Evolutionary conservation across 2,329 filamentous ascomycete genomes (phyloP).

Genomic region (Fusarium acutatum): DNA sequence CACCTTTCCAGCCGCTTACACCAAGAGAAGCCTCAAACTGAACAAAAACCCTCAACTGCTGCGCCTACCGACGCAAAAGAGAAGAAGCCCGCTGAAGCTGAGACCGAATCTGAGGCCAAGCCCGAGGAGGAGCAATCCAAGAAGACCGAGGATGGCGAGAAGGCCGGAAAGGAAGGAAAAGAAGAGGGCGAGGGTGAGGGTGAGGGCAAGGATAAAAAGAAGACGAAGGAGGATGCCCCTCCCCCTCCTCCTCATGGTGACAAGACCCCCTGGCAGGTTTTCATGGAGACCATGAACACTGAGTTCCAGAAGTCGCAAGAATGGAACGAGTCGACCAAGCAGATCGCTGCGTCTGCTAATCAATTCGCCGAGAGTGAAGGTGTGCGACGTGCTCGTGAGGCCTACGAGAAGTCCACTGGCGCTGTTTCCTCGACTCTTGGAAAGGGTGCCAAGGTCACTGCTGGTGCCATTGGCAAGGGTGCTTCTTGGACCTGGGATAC

Average conservation of each 20-base stretch:
- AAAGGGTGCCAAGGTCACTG: conserved; percentile 84
- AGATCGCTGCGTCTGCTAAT: conserved; percentile 86
- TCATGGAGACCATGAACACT: conserved; percentile 91
- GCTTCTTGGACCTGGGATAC: conserved; percentile 99
- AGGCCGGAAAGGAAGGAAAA: conserved; percentile 55
- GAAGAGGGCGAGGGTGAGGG: conserved; percentile 56
- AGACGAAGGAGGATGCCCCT: conserved; percentile 74
- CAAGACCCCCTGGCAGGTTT: conserved; percentile 99
- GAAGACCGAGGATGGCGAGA: conserved; percentile 50
- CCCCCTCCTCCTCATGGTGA: conserved; percentile 96
- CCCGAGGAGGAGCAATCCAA: conserved; percentile 56
- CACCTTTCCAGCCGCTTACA: conserved; percentile 44
- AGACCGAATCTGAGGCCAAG: conserved; percentile 45
- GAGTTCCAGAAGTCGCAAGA: conserved; percentile 98
- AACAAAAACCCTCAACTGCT: conserved; percentile 38
- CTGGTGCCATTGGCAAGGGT: conserved; percentile 85
- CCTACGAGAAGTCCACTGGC: conserved; percentile 86
- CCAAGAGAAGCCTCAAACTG: conserved; percentile 48
- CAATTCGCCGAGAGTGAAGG: conserved; percentile 94
- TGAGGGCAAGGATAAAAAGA: conserved; percentile 60
- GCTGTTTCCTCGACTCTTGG: conserved; percentile 82
- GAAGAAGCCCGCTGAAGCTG: conserved; percentile 48
- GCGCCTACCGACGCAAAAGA: conserved; percentile 52
- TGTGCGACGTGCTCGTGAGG: conserved; percentile 84
- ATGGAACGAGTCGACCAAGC: conserved; percentile 99